phyloP scores from a whole-genome alignment of 768 basidiomycete genomes.

The Chiua virens region DNA sequence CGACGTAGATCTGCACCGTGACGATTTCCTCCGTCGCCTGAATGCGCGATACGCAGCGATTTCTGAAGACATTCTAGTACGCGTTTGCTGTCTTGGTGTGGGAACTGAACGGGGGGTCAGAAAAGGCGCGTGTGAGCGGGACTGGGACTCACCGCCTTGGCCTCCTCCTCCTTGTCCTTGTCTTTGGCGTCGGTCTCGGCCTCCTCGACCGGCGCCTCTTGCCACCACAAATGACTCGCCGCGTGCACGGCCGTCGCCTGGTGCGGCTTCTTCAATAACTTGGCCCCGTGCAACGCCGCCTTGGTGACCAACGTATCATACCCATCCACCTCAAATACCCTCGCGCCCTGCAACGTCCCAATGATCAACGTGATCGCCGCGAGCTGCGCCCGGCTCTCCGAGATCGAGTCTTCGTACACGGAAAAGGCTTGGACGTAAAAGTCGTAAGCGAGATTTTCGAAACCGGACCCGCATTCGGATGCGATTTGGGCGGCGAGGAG shows the following conservation, averaged over 20 bases:
- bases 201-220: conserved; percentile 54
- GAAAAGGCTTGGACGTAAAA: conserved; percentile 97
- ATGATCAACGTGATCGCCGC: conserved; percentile 98
- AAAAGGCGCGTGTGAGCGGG: too few species aligned
- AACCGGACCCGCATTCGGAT: conserved; percentile 89
- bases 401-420: conserved; percentile 97
- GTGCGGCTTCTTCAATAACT: conserved; percentile 96
- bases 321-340: conserved; percentile 92
- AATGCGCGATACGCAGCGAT: conserved; percentile 92
- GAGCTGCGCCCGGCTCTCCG: conserved; percentile 91
- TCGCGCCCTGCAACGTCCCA: conserved; percentile 81
- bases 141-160: conserved; percentile 54
- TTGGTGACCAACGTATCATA: conserved; percentile 98
- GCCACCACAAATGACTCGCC: conserved; percentile 99
- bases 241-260: conserved; percentile 93
- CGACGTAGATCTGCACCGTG: conserved; percentile 93
- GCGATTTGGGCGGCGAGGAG: conserved; percentile 94
- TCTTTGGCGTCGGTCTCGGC: conserved; percentile 35
- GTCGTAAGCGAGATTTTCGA: conserved; percentile 96
- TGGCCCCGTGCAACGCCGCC: conserved; percentile 96
- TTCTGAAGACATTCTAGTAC: conserved; percentile 98
- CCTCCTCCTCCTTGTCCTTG: conserved; percentile 26
- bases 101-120: conserved; percentile 49
- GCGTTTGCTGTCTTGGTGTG: conserved; percentile 93
- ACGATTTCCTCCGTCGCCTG: conserved; percentile 96